Evolutionary conservation across 2,329 filamentous ascomycete genomes (phyloP).

Genomic region (Tolypocladium tropicale): DNA sequence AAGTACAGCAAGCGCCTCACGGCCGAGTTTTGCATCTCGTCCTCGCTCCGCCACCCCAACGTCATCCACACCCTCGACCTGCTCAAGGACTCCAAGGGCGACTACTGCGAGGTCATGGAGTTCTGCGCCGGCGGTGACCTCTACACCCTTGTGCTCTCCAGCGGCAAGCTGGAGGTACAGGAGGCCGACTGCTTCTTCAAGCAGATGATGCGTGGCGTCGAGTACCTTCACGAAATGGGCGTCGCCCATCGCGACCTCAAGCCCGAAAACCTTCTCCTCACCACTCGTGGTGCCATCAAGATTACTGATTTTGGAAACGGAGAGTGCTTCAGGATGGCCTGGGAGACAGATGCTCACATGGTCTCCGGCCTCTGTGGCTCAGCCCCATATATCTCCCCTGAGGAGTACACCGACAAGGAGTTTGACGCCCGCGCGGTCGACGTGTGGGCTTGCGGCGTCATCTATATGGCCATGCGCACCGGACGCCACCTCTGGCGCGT

Average conservation of each 20-base stretch:
- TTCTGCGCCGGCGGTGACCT: conserved; percentile 95
- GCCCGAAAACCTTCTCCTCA: conserved; percentile 90
- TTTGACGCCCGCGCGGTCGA: conserved; percentile 98
- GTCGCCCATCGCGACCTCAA: conserved; percentile 95
- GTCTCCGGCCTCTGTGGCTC: conserved; percentile 93
- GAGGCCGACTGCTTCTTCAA: conserved; percentile 99
- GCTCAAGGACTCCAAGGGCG: conserved; percentile 89
- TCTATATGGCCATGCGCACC: conserved; percentile 99
- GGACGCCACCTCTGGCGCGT: conserved; percentile 92
- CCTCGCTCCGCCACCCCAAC: conserved; percentile 90
- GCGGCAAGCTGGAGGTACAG: conserved; percentile 79
- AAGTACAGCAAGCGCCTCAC: conserved; percentile 97
- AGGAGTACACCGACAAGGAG: conserved; percentile 91
- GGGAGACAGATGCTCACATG: conserved; percentile 98
- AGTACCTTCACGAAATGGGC: conserved; percentile 99
- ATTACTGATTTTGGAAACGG: conserved; percentile 99
- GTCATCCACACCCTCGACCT: conserved; percentile 96
- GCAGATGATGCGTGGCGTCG: conserved; percentile 96
- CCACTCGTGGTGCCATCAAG: conserved; percentile 84
- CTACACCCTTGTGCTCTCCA: conserved; percentile 84
- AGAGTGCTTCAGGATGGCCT: conserved; percentile 98
- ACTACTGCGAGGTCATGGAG: conserved; percentile 99
- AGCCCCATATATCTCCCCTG: conserved; percentile 92
- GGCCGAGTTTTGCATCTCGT: conserved; percentile 97
- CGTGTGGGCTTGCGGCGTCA: conserved; percentile 96